Base-by-base conservation (phyloP, 805 yeast genomes). In the Candida fluviatilis region DNA sequence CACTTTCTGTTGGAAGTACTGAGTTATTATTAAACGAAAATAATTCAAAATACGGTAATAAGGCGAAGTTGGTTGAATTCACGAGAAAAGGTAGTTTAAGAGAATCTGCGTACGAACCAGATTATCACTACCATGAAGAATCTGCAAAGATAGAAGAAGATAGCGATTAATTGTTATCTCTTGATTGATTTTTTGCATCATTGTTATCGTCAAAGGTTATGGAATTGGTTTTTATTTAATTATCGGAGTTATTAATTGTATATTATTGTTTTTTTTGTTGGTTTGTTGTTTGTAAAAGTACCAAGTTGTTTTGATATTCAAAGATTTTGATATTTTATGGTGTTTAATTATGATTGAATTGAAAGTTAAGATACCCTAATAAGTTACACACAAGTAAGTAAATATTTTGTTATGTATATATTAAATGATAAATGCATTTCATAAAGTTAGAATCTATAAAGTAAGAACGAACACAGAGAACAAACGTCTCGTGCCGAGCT, bases 51-150 rank as follows among this genome's bases (percentile, higher is more conserved):
- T 31, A 21, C 29, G 15, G 13, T 18, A 26, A 57, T n/a, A n/a
- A 57, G 32, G 73, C 74, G 10, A 71, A 73, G 49, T 55, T 72
- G 38, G 75, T 73, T 29, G 71, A 72, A 34, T 71, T 73, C 42
- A 69, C 74, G 4, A 55, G 75, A 45, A 64, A 64, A 45, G 69
- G 68, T 7, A 62, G 72, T 41, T 54, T 68, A 41, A 53, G 64
- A 40, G 68, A 68, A 37, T 58, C 67, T n/a, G 59, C 70, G 1
- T 59, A 63, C 34, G 62, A 58, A 30, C 60, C 59, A 14, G 49
- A 52, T 33, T 46, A 55, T 15, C 51, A 47, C 11, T 51, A 54
- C 29, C 55, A 53, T 28, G 73, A 63, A 11, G 59, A 64, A 41
- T 42, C 55, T 4, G 73, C 64, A 4, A 61, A 55, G 42, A 60